A percentile compares a stretch with the other conserved stretches of the same genome.
Evolutionary conservation across 208 protist species (phyloP).

Genomic region (Leishmania arabica): DNA sequence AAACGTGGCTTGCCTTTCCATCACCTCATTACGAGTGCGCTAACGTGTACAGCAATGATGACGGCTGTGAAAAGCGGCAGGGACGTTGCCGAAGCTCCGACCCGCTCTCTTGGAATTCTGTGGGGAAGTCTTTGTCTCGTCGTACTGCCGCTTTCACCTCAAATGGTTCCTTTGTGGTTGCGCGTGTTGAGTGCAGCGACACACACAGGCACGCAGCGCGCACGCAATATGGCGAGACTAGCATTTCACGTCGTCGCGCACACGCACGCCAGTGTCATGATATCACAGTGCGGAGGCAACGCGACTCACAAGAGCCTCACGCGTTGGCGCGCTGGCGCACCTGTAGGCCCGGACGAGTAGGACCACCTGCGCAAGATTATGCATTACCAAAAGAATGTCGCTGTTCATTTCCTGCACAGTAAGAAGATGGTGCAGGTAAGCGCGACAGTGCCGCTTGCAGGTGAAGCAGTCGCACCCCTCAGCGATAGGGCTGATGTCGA

Average conservation of each 20-base stretch:
- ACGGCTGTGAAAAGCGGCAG: background rate
- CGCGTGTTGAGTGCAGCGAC: background rate
- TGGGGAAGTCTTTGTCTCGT: background rate
- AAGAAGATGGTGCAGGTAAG: constrained; percentile 89
- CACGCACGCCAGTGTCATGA: background rate
- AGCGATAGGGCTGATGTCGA: constrained; percentile 65
- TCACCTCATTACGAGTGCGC: background rate
- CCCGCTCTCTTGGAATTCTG: background rate
- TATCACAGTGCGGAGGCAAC: constrained; percentile 33
- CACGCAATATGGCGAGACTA: background rate
- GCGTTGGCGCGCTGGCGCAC: constrained; percentile 14
- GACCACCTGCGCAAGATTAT: constrained; percentile 68
- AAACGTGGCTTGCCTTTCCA: background rate
- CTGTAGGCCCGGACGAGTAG: constrained; percentile 39
- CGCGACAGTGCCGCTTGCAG: constrained; percentile 72
- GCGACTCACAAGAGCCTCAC: constrained; percentile 32
- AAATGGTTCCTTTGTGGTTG: background rate
- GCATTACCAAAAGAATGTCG: constrained; percentile 75
- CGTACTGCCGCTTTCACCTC: background rate
- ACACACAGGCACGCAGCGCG: background rate
- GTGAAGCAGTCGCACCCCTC: constrained; percentile 73
- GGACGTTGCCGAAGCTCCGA: background rate
- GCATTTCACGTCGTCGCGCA: background rate
- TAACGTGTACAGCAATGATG: background rate
- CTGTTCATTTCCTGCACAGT: constrained; percentile 92